Conservation (phyloP, 2,329 filamentous ascomycete genomes). For the Pestalotiopsis sp. region DNA sequence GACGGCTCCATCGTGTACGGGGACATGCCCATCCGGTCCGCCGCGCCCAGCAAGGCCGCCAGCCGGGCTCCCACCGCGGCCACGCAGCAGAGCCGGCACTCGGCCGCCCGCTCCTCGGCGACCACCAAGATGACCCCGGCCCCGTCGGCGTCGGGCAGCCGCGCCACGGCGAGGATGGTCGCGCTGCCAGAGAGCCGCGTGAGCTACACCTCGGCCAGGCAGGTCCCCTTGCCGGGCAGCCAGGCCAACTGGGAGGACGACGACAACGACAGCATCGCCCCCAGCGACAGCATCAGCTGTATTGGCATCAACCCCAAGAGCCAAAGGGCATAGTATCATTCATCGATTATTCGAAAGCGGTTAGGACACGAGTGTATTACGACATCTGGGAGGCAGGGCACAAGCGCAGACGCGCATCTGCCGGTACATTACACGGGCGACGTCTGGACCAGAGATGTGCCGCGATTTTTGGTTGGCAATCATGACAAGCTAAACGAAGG, state of each 20-base stretch:
- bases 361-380: too few species aligned
- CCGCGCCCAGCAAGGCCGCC: slow-evolving; percentile 16
- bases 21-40: slow-evolving; percentile 33
- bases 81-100: slow-evolving; percentile 16
- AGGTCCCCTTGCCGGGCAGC: slow-evolving; percentile 7
- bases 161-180: slow-evolving; percentile 5
- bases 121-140: slow-evolving; percentile 6
- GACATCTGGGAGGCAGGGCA: not conserved
- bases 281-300: slow-evolving; percentile 63
- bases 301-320: slow-evolving; percentile 44
- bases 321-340: slow-evolving; percentile 4
- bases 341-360: too few species aligned
- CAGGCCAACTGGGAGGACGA: slow-evolving; percentile 43
- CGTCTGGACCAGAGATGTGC: not conserved
- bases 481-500: too few species aligned
- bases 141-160: slow-evolving; percentile 13
- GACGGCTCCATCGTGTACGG: slow-evolving; percentile 15
- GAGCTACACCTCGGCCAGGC: not conserved
- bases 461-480: too few species aligned
- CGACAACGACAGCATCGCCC: slow-evolving; percentile 54
- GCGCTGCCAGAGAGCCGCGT: slow-evolving; percentile 6
- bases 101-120: slow-evolving; percentile 9
- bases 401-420: not conserved
- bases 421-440: not conserved
- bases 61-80: slow-evolving; percentile 15